Percentiles rank a stretch among this genome's conserved stretches.
Evolutionary conservation across 164 flowering plant genomes (phyloP).

Genomic region (Litsea cubeba): DNA sequence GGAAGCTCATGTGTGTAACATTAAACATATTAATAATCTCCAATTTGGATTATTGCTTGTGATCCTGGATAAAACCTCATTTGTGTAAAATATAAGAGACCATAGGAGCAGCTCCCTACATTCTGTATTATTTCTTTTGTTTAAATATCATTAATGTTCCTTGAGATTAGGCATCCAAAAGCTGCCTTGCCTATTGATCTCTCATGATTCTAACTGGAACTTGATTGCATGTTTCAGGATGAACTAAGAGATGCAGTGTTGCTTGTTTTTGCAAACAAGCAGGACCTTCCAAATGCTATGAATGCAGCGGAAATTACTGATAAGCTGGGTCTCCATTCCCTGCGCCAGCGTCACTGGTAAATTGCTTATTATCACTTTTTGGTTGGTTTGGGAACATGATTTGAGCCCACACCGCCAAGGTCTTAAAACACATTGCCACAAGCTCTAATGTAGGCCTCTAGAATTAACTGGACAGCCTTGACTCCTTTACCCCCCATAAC

Average conservation of each 20-base stretch:
- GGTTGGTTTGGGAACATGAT: too few species aligned
- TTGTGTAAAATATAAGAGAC: too few species aligned
- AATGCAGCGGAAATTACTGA: constrained; percentile 82
- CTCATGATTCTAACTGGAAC: background rate
- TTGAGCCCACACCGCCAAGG: background rate
- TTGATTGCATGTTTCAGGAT: constrained; percentile 29
- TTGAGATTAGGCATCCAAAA: background rate
- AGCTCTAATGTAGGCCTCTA: background rate
- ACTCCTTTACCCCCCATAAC: too few species aligned
- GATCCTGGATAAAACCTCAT: too few species aligned
- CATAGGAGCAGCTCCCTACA: background rate
- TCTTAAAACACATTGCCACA: background rate
- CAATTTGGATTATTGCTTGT: background rate
- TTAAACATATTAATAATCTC: too few species aligned
- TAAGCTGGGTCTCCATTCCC: constrained; percentile 69
- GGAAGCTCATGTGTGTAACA: background rate
- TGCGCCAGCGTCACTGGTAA: constrained; percentile 79
- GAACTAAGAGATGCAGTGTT: constrained; percentile 69
- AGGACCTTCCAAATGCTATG: constrained; percentile 83
- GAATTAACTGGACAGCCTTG: too few species aligned
- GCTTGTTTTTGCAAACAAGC: constrained; percentile 77
- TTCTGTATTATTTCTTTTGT: background rate
- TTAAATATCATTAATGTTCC: background rate
- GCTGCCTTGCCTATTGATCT: background rate
- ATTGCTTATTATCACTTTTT: background rate